Evolutionary conservation across 768 basidiomycete genomes (phyloP), one percentile per base, ranked within the genome.

Genomic region (Lactarius hengduanensis): DNA sequence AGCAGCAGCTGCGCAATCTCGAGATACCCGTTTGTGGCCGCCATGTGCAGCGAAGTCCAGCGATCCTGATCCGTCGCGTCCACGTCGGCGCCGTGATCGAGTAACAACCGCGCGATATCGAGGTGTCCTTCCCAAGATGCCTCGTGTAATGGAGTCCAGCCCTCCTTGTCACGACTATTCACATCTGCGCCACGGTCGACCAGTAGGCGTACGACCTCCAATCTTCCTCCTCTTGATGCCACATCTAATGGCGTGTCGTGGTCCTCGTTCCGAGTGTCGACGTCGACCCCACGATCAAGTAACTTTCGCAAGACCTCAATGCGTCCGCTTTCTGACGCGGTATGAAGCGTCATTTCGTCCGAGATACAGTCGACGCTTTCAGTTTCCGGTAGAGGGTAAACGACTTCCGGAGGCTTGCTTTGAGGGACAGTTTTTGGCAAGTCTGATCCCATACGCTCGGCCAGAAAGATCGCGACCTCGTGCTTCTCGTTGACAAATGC

Each of bases 41-140:
- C 57, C n/a, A 58, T 22, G 57, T 58, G 57, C 36, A 58, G 36
- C 22, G 57, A 3, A 26, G 57, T 58, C 57, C 57, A 36, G 57
- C n/a, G 15, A n/a, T 34, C 8, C 2, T 11, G 18, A 2, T 40
- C 11, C 1, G 7, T 2, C 10, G 55, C 28, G n/a, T 40, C 15
- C 8, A 58, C 22, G 16, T 36, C 57, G 22, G 57, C 57, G 1
- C 57, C 57, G 3, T 40, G 57, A 0, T 58, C 57, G n/a, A 58
- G 57, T 3, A 58, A 38, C 5, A 58, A 16, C 15, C 34, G 32
- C 15, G 6, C 57, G 30, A 56, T 15, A 3, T 56, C 55, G 55
- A 56, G 18, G 16, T n/a, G 28, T 56, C 30, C 55, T n/a, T 56
- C 18, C 18, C 16, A 56, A 30, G 55, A 11, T 20, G 55, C 30